Conservation (phyloP, 106 monocot species). For the Xerophyta viscosa region DNA sequence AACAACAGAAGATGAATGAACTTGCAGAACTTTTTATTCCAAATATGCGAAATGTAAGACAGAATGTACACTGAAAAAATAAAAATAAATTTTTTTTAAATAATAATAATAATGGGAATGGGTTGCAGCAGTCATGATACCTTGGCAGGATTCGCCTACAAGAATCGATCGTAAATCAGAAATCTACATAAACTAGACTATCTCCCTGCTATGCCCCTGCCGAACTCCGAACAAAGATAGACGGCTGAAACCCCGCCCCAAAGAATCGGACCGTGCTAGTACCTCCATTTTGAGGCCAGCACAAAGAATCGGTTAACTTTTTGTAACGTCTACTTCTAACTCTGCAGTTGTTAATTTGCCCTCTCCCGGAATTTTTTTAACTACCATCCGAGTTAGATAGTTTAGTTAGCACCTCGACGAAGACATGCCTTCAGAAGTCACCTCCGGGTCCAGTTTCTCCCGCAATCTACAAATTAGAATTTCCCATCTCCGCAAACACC, state of each 20-base stretch:
- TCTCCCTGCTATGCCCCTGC: too few relatives aligned
- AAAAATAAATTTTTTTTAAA: too few relatives aligned
- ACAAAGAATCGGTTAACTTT: slow-evolving; percentile 21
- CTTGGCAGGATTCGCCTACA: neutral
- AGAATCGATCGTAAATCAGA: slow-evolving; percentile 6
- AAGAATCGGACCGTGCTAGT: slow-evolving; percentile 9
- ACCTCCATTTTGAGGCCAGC: slow-evolving; percentile 19
- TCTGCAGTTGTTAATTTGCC: slow-evolving; percentile 3
- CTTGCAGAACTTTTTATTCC: too few relatives aligned
- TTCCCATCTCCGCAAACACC: neutral
- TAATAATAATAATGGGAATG: neutral
- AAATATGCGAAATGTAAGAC: too few relatives aligned
- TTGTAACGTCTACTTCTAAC: slow-evolving; percentile 8
- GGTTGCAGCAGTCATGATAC: neutral
- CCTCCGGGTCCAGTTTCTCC: neutral
- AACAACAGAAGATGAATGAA: too few relatives aligned
- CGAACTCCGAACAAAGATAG: neutral
- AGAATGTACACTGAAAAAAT: neutral
- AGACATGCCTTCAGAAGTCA: neutral
- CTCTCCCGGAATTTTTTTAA: slow-evolving; percentile 2
- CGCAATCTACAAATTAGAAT: too few relatives aligned
- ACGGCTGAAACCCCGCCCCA: neutral
- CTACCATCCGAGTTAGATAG: slow-evolving; percentile 1
- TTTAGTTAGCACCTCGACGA: slow-evolving; percentile 10
- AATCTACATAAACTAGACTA: slow-evolving; percentile 1